Conservation (phyloP, 1,139 yeast genomes). For the Yamadazyma triangularis region DNA sequence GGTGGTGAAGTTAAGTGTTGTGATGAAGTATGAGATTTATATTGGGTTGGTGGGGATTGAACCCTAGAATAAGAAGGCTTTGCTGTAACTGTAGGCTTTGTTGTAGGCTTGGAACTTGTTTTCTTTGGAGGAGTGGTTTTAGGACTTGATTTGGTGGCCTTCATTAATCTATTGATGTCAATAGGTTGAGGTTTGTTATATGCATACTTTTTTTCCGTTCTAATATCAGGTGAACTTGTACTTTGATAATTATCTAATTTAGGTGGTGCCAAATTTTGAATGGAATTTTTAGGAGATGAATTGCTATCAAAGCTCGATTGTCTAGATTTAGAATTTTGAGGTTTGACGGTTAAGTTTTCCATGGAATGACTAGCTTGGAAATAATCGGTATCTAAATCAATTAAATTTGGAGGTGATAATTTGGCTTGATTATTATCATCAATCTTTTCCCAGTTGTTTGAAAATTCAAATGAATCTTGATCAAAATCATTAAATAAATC, state of each 20-base stretch:
- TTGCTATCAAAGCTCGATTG: constrained; percentile 7
- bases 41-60: constrained; percentile 5
- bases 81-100: constrained; percentile 6
- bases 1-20: too few species aligned
- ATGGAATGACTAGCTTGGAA: constrained; percentile 15
- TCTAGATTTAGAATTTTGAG: constrained; percentile 3
- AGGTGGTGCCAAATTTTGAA: constrained; percentile 6
- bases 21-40: too few species aligned
- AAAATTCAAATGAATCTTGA: constrained; percentile 26
- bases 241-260: constrained; percentile 7
- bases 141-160: constrained; percentile 7
- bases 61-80: constrained; percentile 5
- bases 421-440: constrained; percentile 8
- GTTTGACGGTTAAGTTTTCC: constrained; percentile 17
- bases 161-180: constrained; percentile 33
- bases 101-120: constrained; percentile 15
- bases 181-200: constrained; percentile 42
- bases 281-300: constrained; percentile 10
- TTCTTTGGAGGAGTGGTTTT: not conserved
- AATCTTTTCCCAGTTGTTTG: constrained; percentile 26
- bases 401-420: constrained; percentile 18
- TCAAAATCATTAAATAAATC: constrained; percentile 45
- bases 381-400: constrained; percentile 29
- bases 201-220: constrained; percentile 22
- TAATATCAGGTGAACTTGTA: constrained; percentile 8